Base-by-base conservation (phyloP, 306 rosid genomes). In the Medicago lupulina region DNA sequence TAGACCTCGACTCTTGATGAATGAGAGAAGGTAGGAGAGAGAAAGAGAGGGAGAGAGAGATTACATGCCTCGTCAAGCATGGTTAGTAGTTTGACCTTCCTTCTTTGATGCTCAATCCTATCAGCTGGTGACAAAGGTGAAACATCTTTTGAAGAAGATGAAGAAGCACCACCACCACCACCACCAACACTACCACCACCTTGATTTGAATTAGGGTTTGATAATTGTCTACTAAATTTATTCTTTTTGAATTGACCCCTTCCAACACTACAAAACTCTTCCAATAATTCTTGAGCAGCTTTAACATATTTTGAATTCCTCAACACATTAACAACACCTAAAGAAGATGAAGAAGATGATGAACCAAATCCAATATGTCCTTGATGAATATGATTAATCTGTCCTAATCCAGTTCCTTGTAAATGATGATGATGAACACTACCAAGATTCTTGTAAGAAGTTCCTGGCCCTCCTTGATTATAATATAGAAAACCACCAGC, bases 41-140 rank as follows among this genome's bases (percentile, higher is more conserved):
- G 38, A 58, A 58, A 10, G 75, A 75, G 76, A 76, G 71, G 83
- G 68, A 83, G 89, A 77, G 72, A 85, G 57, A 82, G 79, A 80
- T 74, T 75, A 92, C 97, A 85, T 92, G 85, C 97, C 97, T 92
- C 97, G 54, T 92, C 97, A 80, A 89, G 96, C 91, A 92, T 92
- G 66, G 96, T 79, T 50, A 92, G 76, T 39, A 92, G 89, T 82
- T 92, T 92, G 88, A 89, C 96, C 85, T 92, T 92, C 86, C 96
- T 89, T 76, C 97, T 80, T 40, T 92, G 97, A 82, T 92, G 93
- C 78, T 92, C 97, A 80, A 86, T 88, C 80, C 97, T 92, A 76
- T 92, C 97, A 75, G 91, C 86, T 3, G 96, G 82, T 19, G 97
- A 86, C 80, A 91, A 85, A 68, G 91, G 87, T 76, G 87, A 88